A percentile compares a stretch with the other conserved stretches of the same genome.
These are phyloP conservation scores for Cytospora paraplurivora DNA, from an alignment of 2,329 filamentous ascomycete species.

Conservation along the genomic window DNA sequence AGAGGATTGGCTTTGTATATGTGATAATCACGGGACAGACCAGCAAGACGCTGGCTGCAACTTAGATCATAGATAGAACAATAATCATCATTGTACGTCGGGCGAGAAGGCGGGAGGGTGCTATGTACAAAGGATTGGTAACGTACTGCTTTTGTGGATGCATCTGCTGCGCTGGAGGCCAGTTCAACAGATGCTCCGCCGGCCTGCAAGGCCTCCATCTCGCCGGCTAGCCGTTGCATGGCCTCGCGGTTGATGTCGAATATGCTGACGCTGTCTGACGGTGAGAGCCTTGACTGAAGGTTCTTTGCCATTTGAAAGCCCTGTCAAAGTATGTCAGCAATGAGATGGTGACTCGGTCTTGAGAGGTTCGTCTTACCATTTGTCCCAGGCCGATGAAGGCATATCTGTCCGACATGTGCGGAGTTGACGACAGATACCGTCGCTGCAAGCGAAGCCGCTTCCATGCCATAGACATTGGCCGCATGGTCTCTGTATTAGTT, in stretches of 20 bases:
- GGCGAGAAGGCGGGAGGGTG: not conserved
- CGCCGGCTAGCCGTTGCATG: constrained; percentile 48
- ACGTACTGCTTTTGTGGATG: constrained; percentile 56
- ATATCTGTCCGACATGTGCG: constrained; percentile 53
- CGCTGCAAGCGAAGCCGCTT: constrained; percentile 40
- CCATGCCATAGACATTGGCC: constrained; percentile 31
- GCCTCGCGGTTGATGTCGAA: constrained; percentile 60
- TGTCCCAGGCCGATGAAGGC: constrained; percentile 63
- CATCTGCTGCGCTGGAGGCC: constrained; percentile 49
- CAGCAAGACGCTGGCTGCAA: constrained; percentile 59
- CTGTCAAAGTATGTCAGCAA: constrained; percentile 37
- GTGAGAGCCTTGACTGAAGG: constrained; percentile 57
- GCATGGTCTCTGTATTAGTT: constrained; percentile 31
- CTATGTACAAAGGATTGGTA: not conserved
- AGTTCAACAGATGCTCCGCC: constrained; percentile 51
- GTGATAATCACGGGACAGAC: constrained; percentile 63
- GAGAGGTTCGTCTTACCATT: constrained; percentile 50
- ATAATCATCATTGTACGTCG: constrained; percentile 36
- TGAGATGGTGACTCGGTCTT: not conserved
- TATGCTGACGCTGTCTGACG: constrained; percentile 53
- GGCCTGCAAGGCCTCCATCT: constrained; percentile 46
- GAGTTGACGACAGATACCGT: constrained; percentile 54
- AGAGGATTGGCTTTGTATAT: constrained; percentile 75
- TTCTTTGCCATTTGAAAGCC: constrained; percentile 67
- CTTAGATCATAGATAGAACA: constrained; percentile 69